Evolutionary conservation across 495 filamentous ascomycete species (phyloP), one percentile per base, ranked within the genome.

Genomic region (Bryoglossum gracile): DNA sequence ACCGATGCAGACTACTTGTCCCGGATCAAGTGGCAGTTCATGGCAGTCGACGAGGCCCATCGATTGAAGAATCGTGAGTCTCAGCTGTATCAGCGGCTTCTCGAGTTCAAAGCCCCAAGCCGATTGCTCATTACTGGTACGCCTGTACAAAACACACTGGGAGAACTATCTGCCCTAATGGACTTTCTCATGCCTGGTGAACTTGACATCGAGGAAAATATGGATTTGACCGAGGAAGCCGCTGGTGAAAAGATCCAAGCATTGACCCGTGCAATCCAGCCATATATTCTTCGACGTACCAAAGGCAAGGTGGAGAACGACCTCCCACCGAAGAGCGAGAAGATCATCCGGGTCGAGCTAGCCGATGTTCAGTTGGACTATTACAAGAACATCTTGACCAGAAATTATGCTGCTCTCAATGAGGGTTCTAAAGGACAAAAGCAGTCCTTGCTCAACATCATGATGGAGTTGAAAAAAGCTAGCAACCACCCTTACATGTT

Each of bases 401-500:
- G 89, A 42, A 99, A 99, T 56, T 99, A 97, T 58, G 84, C 89
- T 22, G 92, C 91, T 6, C 75, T 99, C 39, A 95, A 94, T 58
- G 81, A 91, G 55, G 91, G 89, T 17, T 79, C 81, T 21, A 88
- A 77, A 42, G 92, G 89, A 6, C 83, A 87, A 60, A 95, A 95
- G 63, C 89, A 92, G 53, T 95, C 89, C 1, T 68, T 97, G n/a
- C 67, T 97, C 46, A 99, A 99, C 66, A 94, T 99, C 61, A 95
- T 96, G 76, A 99, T 99, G 91, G 94, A 99, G 62, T 65, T 99
- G 57, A 97, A 97, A 72, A 99, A 99, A 65, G 88, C 89, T 54
- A 95, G 89, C 73, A 97, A 97, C 53, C 92, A 99, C 60, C 89
- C 92, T 4, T 95, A 94, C 68, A 94, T 97, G 84, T 95, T 99